Evolutionary conservation across 78 protist species (phyloP).

Genomic region (slime mould (Dictyostelium discoideum)): DNA sequence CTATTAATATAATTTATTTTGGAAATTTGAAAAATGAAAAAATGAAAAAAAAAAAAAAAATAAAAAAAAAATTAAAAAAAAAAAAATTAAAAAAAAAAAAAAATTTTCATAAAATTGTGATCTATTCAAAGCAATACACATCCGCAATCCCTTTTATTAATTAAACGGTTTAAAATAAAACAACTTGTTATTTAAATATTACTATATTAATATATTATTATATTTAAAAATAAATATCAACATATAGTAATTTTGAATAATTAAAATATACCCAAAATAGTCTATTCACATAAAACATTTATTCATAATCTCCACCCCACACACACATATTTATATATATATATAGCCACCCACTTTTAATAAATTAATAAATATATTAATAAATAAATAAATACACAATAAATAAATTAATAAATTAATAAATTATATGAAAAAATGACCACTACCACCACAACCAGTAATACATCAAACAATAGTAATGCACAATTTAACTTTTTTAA

Average conservation of each 20-base stretch:
- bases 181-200: no score
- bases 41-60: no score
- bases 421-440: no score
- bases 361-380: neutral
- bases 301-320: neutral
- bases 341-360: neutral
- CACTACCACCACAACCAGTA: constrained; percentile 2
- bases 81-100: no score
- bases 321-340: no score
- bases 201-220: no score
- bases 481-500: constrained; percentile 92
- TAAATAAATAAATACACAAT: neutral
- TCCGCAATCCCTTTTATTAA: neutral
- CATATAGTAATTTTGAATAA: neutral
- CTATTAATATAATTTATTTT: no score
- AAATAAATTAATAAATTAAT: no score
- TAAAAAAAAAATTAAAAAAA: no score
- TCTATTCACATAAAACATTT: neutral
- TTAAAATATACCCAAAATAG: neutral
- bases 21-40: no score
- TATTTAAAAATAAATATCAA: neutral
- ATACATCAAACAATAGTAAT: neutral
- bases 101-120: no score
- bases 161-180: neutral
- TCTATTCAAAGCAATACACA: neutral